phyloP scores from a whole-genome alignment of 176 grass and related monocot species.

The Aegilops bicornis region DNA sequence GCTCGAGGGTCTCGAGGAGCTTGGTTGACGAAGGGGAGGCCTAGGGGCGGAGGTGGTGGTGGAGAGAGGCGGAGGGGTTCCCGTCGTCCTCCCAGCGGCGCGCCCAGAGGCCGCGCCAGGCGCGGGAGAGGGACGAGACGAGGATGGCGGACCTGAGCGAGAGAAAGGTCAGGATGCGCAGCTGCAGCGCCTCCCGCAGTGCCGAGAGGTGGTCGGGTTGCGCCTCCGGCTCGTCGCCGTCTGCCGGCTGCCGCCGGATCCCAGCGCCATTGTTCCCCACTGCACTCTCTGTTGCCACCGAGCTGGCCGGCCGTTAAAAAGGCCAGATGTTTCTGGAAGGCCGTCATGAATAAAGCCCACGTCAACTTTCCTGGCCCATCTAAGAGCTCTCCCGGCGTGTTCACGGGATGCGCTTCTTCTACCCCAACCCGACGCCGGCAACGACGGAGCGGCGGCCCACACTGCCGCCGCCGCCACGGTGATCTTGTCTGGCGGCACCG shows the following conservation, averaged over 20 bases:
- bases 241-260: not conserved
- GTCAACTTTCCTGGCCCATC: too few species aligned
- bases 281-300: too few species aligned
- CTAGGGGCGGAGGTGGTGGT: conserved; percentile 15
- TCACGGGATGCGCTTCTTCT: too few species aligned
- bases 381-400: too few species aligned
- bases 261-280: not conserved
- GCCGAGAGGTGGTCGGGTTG: conserved; percentile 14
- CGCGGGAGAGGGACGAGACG: conserved; percentile 29
- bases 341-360: too few species aligned
- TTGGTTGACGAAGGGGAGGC: not conserved
- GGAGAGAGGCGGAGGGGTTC: conserved; percentile 11
- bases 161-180: conserved; percentile 44
- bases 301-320: too few species aligned
- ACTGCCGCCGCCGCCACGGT: too few species aligned
- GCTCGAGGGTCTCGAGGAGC: not conserved
- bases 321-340: too few species aligned
- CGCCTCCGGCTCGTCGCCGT: not conserved
- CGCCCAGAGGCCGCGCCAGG: conserved; percentile 49
- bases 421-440: too few species aligned
- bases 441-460: too few species aligned
- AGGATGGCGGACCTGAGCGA: conserved; percentile 30
- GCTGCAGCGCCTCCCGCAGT: conserved; percentile 39
- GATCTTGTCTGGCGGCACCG: too few species aligned
- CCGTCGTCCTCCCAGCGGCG: conserved; percentile 32